Percentiles rank a stretch among this genome's conserved stretches.
Conservation (phyloP, 139 green algal genomes). For the Chlamydomonas sp. region DNA sequence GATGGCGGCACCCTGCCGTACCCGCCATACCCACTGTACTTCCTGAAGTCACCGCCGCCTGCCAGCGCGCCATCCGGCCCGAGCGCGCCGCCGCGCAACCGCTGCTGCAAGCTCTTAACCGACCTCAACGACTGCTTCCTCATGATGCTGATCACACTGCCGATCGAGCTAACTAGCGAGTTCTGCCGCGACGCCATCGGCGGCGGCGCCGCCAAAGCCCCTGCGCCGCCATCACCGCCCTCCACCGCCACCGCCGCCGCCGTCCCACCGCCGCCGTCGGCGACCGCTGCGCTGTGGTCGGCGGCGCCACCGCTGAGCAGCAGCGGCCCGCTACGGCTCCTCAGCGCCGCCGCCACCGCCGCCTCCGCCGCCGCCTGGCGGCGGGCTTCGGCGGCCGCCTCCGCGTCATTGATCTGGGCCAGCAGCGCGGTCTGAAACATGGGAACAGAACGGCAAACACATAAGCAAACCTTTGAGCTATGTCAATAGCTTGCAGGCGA, state of each 20-base stretch:
- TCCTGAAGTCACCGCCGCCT: neutral
- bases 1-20: too few species aligned
- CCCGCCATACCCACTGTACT: too few species aligned
- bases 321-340: too few species aligned
- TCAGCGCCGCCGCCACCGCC: constrained; percentile 1
- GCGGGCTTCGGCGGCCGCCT: neutral
- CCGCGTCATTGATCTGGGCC: neutral
- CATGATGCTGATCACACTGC: neutral
- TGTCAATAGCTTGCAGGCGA: too few species aligned
- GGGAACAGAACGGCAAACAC: too few species aligned
- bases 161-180: neutral
- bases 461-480: too few species aligned
- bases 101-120: neutral
- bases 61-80: too few species aligned
- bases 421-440: neutral
- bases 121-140: constrained; percentile 1
- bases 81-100: neutral
- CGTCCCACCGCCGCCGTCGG: neutral
- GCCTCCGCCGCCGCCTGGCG: neutral
- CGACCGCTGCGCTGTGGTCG: neutral
- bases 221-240: neutral
- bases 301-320: too few species aligned
- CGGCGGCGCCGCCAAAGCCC: too few species aligned
- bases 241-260: neutral
- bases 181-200: neutral